Evolutionary conservation across 352 stramenopile genomes (phyloP), one percentile per base, ranked within the genome.

Genomic region (Thalassiosira exigua): DNA sequence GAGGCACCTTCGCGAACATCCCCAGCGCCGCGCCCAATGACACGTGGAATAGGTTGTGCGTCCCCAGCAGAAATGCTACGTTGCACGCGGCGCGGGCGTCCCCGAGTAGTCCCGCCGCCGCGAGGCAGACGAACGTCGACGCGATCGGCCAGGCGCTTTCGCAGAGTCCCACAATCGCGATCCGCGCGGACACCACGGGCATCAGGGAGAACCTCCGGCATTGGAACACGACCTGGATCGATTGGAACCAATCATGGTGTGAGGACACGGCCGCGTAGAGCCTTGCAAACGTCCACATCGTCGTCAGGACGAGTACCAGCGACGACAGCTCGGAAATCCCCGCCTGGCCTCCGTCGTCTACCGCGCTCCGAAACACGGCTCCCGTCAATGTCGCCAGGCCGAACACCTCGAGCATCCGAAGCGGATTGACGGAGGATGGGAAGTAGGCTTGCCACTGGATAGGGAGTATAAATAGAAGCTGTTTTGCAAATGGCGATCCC

Each of bases 41-140:
- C 26, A 75, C 22, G 33, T 64, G 66, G 41, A 51, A 75, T 58
- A 67, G 7, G 46, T 75, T 75, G 19, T 67, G 62, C 24, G 27
- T 36, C 30, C 33, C 24, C 7, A 75, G 14, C 5, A 75, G n/a
- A 22, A 75, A 57, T 9, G 66, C 44, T 29, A 75, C 57, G 24
- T 33, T 58, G 36, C 21, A 44, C 1, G 64, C 3, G 21, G 22
- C 4, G 5, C 30, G 54, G 3, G 54, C 17, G 39, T 75, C 53
- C 17, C 61, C 61, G 1, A 21, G 26, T 14, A 75, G 42, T 5
- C 53, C 66, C 11, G 44, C 56, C 39, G 66, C 32, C 14, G 50
- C 41, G 39, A 59, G 66, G 14, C 66, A 75, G 27, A 75, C 57
- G 41, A 75, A 59, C 19, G 27, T 44, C 19, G 29, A 64, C 44